Evolutionary conservation across 345 rosid species (phyloP).

Genomic region (Rhodamnia rubescens): DNA sequence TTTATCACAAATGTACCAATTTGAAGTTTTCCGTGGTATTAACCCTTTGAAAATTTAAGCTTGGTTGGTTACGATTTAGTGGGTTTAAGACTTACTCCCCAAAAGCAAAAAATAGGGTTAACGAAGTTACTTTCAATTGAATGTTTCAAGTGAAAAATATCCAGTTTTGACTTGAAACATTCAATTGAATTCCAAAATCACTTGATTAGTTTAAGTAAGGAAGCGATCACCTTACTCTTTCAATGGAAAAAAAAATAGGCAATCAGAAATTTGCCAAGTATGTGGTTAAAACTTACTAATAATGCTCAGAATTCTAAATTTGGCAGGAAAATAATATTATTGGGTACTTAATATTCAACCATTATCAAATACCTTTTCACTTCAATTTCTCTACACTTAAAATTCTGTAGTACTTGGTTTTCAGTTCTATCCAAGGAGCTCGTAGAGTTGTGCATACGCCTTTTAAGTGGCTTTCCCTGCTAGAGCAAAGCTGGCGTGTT

Average conservation of each 20-base stretch:
- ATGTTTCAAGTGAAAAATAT: no score
- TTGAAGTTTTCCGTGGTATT: no score
- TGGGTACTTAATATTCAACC: background rate
- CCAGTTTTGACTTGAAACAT: no score
- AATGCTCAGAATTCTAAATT: background rate
- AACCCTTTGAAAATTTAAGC: background rate
- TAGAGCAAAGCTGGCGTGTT: background rate
- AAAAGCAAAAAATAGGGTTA: no score
- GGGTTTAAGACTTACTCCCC: background rate
- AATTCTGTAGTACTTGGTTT: background rate
- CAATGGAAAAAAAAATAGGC: background rate
- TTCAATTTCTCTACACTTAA: background rate
- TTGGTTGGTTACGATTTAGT: background rate
- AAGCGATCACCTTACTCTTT: background rate
- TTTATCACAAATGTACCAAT: no score
- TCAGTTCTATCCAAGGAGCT: background rate
- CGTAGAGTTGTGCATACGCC: background rate
- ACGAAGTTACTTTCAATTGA: no score
- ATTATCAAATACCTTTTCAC: background rate
- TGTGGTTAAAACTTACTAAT: background rate
- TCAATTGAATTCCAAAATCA: background rate
- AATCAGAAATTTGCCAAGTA: background rate
- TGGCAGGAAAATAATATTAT: background rate
- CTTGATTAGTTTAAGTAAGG: background rate
- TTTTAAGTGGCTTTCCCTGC: background rate